Evolutionary conservation across 2,329 filamentous ascomycete genomes (phyloP), one percentile per base, ranked within the genome.

Genomic region (Nemania sp.): DNA sequence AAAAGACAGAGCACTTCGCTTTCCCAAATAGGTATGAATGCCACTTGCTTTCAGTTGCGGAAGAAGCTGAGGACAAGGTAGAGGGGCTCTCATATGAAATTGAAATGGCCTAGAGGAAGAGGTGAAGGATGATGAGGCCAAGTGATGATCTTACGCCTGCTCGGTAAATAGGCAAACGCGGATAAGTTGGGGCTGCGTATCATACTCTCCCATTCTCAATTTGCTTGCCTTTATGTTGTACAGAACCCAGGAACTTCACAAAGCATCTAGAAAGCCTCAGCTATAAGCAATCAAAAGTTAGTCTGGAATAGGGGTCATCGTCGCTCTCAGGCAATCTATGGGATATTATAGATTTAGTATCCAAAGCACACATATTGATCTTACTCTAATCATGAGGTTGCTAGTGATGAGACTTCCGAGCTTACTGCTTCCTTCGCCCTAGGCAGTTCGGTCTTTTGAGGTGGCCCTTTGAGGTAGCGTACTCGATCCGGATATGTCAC

Each of bases 31-130:
- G 27, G 27, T 7, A 26, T 22, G 22, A 18, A 4, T 15, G 32
- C 41, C 20, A 15, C 15, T 56, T 45, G 20, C 20, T 45, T 8
- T 6, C 20, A 13, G 60, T 56, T 27, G 20, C 11, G 20, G 61
- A 63, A 27, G 61, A 56, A 10, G 61, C 56, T 10, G 61, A 63
- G 29, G 52, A 63, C 2, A 11, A 51, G 4, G 35, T 35, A 20
- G 20, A 22, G 5, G 26, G 18, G 5, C 24, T 32, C 8, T 3
- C 32, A 27, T 29, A 4, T 27, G 7, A 45, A 35, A 22, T 22
- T 10, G 26, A 6, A 24, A 6, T 15, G 26, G n/a, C 5, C 6
- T 15, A n/a, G 3, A 32, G 11, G 18, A 41, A 27, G 11, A 26
- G 38, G 20, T 20, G 6, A 47, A n/a, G n/a, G n/a, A n/a, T 29